A percentile compares a stretch with the other conserved stretches of the same genome.
These are phyloP conservation scores for Lecanosticta acicola DNA, from an alignment of 2,329 filamentous ascomycete genomes.

Conservation along the genomic window DNA sequence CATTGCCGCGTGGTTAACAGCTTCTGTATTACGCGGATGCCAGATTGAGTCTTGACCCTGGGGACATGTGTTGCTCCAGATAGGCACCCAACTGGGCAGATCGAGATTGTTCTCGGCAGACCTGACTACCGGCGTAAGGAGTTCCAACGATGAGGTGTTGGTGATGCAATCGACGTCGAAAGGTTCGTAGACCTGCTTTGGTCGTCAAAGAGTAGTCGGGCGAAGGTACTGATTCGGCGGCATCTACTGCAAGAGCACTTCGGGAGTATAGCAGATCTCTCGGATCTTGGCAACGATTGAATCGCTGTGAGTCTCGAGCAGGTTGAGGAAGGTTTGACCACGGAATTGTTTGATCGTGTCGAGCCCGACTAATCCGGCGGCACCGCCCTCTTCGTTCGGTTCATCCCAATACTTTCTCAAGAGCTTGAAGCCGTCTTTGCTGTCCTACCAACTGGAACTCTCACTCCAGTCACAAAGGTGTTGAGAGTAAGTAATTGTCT, in stretches of 20 bases:
- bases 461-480: not conserved
- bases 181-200: not conserved
- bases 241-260: not conserved
- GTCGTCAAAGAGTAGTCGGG: not conserved
- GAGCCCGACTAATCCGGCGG: not conserved
- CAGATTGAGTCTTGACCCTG: not conserved
- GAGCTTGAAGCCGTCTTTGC: not conserved
- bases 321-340: not conserved
- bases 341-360: not conserved
- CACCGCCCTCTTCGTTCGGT: not conserved
- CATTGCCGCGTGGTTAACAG: not conserved
- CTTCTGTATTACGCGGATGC: not conserved
- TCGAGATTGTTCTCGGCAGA: not conserved
- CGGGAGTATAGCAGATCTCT: constrained; percentile 3
- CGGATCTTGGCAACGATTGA: not conserved
- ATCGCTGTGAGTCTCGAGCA: not conserved
- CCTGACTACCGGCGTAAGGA: not conserved
- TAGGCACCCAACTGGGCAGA: not conserved
- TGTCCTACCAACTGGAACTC: not conserved
- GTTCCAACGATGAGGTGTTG: not conserved
- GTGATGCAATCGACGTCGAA: not conserved
- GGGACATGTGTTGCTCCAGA: not conserved
- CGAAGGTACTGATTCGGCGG: not conserved
- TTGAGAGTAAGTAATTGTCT: not conserved
- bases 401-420: not conserved